Percentiles rank a stretch among this genome's conserved stretches.
phyloP scores from a whole-genome alignment of 805 yeast genomes.

The Cyberlindnera subsufficiens region DNA sequence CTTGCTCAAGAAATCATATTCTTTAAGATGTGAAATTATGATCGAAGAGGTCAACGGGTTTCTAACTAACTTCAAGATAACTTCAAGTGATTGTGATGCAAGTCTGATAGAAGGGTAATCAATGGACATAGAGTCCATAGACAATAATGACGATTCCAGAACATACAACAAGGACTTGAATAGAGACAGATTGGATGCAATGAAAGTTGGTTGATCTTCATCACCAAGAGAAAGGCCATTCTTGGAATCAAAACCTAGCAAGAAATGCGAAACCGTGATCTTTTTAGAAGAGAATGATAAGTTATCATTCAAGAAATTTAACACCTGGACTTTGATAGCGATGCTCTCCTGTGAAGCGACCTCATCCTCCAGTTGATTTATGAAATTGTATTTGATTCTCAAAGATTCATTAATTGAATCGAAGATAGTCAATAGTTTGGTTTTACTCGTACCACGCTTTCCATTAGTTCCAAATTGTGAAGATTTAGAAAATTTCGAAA shows the following conservation, averaged over 20 bases:
- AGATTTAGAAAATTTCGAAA: slow-evolving; percentile 44
- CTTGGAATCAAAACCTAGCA: slow-evolving; percentile 65
- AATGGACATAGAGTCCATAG: slow-evolving; percentile 35
- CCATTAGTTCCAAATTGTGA: slow-evolving; percentile 37
- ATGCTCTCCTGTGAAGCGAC: slow-evolving; percentile 35
- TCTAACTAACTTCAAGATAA: slow-evolving; percentile 56
- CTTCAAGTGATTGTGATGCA: slow-evolving; percentile 52
- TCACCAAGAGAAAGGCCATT: slow-evolving; percentile 46
- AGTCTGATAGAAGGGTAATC: slow-evolving; percentile 52
- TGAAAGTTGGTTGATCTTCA: slow-evolving; percentile 40
- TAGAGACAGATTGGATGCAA: slow-evolving; percentile 48
- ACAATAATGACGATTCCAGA: slow-evolving; percentile 40
- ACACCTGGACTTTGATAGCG: slow-evolving; percentile 47
- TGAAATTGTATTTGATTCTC: slow-evolving; percentile 66
- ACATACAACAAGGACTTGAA: slow-evolving; percentile 47
- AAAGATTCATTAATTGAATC: slow-evolving; percentile 75
- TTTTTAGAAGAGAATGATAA: slow-evolving; percentile 35
- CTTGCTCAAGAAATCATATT: slow-evolving; percentile 43
- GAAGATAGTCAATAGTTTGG: slow-evolving; percentile 62
- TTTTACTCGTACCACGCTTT: slow-evolving; percentile 32
- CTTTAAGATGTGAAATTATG: slow-evolving; percentile 48
- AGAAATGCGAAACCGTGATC: slow-evolving; percentile 62
- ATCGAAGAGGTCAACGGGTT: slow-evolving; percentile 47
- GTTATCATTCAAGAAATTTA: slow-evolving; percentile 51
- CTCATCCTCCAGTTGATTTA: slow-evolving; percentile 55